Base-by-base conservation (phyloP, 352 stramenopile species). In the Saprolegnia diclina region DNA sequence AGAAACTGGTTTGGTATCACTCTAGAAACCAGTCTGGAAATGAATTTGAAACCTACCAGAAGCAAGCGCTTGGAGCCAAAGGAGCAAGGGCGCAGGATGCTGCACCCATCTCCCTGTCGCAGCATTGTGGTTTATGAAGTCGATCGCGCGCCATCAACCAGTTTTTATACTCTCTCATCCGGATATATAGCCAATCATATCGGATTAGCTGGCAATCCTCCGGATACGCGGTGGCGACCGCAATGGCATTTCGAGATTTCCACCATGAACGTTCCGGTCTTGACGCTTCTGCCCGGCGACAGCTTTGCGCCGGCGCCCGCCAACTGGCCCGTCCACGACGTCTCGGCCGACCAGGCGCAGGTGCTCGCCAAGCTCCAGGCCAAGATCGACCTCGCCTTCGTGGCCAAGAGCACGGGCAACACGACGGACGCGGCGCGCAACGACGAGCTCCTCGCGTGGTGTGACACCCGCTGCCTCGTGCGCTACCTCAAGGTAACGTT, bases 401-500 rank as follows among this genome's bases (percentile, higher is more conserved):
- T 59, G 13, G 52, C 52, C 52, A 40, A 35, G 24, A 24, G 13
- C 52, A 59, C 52, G 24, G 52, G 52, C 35, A 59, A 59, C 35
- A 19, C 52, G 52, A 59, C 52, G 3, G 52, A 59, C 35, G 52
- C 13, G 24, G 52, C 52, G 11, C 52, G 52, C 35, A 59, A 59
- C 35, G 13, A 19, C 13, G 52, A 59, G 19, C 35, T 59, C 24
- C n/a, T 59, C 13, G 52, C 52, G 11, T 59, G 52, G 52, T 59
- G 52, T 9, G 52, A 59, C 35, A 24, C 52, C 19, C 52, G 52
- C 13, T 59, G 52, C 35, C 52, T 59, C 35, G 52, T 59, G 24
- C 52, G 52, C n/a, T 59, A 59, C 19, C 52, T 59, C 52, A 59
- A 59, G 52, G 52, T 59, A 52, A 19, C 21, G n/a, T n/a, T n/a